Base-by-base conservation (phyloP, 129 eudicot genomes). In the Saussurea involucrata region DNA sequence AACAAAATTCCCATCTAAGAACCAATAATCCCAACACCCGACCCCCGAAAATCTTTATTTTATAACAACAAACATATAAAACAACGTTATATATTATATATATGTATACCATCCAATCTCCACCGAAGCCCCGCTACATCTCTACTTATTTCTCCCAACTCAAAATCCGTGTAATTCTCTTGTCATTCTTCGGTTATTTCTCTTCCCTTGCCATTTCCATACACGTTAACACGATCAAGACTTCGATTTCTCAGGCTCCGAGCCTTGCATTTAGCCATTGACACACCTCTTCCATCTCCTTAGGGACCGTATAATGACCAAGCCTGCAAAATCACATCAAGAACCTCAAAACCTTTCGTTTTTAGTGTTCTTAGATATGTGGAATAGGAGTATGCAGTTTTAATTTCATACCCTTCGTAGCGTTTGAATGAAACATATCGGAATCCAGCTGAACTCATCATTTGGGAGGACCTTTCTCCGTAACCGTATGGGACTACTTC, bases 211-310 rank as follows among this genome's bases (percentile, higher is more conserved):
- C 40, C 36, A 49, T 31, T 73, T 10, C 37, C 33, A 70, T 44
- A 6, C 27, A 24, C 33, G 64, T 57, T 25, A 60, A 73, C 63
- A 31, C 33, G 24, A 66, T 55, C 32, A 18, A 33, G 46, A 17
- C 3, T 2, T 79, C 3, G 36, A 79, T 27, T 12, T 80, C 68
- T 88, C 87, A 24, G 82, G 90, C 79, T 57, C 86, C 97, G 69
- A 91, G 85, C 88, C 97, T 83, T 5, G 85, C 33, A 22, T 78
- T 80, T 63, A 95, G 80, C 96, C 97, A 95, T 10, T 75, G 79
- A 81, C 95, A 90, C 8, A 95, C 95, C 68, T 92, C 99, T 60
- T 92, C 90, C 99, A 95, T 95, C 83, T 92, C 97, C 68, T 78
- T 90, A 8, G 99, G 97, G 57, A 90, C 87, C 6, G 97, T 95